phyloP scores from a whole-genome alignment of 768 basidiomycete genomes.

The Mycena latifolia region DNA sequence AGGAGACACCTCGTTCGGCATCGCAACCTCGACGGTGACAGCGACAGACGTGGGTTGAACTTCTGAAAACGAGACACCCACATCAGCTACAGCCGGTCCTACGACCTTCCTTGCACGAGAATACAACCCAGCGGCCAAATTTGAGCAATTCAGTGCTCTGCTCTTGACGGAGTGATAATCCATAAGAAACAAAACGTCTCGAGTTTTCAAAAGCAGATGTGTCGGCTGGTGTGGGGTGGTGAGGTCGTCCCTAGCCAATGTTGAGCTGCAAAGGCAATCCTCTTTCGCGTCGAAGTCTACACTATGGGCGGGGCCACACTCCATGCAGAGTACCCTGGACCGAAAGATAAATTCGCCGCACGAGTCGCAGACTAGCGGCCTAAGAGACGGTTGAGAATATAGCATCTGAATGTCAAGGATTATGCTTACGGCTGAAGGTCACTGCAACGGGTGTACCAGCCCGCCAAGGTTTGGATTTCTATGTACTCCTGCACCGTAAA shows the following conservation, averaged over 20 bases:
- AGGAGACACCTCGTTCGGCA: neutral
- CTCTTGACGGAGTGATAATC: neutral
- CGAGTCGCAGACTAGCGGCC: neutral
- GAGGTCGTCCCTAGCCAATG: neutral
- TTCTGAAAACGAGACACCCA: neutral
- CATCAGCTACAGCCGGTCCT: neutral
- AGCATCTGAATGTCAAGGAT: neutral
- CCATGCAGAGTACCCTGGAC: neutral
- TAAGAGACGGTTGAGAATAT: neutral
- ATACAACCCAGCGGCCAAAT: neutral
- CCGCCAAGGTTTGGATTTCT: neutral
- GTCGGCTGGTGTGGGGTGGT: neutral
- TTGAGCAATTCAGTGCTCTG: neutral
- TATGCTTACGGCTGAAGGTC: no score
- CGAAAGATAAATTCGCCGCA: neutral
- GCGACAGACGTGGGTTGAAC: neutral
- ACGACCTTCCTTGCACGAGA: neutral
- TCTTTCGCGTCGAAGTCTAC: neutral
- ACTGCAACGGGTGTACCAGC: neutral
- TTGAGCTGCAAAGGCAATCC: neutral
- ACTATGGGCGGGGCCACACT: neutral
- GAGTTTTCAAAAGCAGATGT: neutral
- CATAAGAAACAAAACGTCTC: neutral
- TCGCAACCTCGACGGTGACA: neutral
- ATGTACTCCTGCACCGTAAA: neutral